Base-by-base conservation (phyloP, 768 basidiomycete genomes). In the Panaeolus cyanescens region DNA sequence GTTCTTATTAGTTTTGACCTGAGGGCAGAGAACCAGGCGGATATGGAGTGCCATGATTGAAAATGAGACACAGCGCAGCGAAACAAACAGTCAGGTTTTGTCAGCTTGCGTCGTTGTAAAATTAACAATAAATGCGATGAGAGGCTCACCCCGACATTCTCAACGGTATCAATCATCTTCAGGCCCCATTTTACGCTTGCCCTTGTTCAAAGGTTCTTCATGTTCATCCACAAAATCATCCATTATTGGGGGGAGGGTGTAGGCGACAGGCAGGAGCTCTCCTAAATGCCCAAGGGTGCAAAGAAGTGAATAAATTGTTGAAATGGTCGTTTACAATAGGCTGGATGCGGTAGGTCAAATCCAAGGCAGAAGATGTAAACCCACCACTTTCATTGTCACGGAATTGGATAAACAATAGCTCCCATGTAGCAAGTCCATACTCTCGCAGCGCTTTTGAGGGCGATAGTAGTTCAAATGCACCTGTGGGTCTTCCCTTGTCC, bases 371-470 rank as follows among this genome's bases (percentile, higher is more conserved):
- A 55, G 57, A 57, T 55, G 64, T 25, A 32, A 62, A 79, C 85
- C 79, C 72, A 92, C 91, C 87, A 53, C 81, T 76, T 33, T 77
- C 74, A 42, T 71, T 72, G 68, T 89, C 83, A 64, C 79, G 83
- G 65, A 92, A 92, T 68, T 86, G 88, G 32, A 93, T 68, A 66
- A 85, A 92, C 19, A 93, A 62, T 13, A 73, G 74, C 37, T 92
- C 91, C 88, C 90, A 93, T 57, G 85, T 86, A 2, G 71, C 69
- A 55, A 91, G 72, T 3, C 79, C 74, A 56, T 79, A 80, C 40
- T 85, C 85, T 42, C 85, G 78, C 45, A 84, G 66, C 53, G 70
- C 71, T 62, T 71, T 78, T 20, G 69, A 66, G 15, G 77, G 71
- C 13, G 83, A 80, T 57, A 93, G 70, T 2, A 78, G 68, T 57